Evolutionary conservation across 495 filamentous ascomycete species (phyloP).

Genomic region (Penicillium paxilli): DNA sequence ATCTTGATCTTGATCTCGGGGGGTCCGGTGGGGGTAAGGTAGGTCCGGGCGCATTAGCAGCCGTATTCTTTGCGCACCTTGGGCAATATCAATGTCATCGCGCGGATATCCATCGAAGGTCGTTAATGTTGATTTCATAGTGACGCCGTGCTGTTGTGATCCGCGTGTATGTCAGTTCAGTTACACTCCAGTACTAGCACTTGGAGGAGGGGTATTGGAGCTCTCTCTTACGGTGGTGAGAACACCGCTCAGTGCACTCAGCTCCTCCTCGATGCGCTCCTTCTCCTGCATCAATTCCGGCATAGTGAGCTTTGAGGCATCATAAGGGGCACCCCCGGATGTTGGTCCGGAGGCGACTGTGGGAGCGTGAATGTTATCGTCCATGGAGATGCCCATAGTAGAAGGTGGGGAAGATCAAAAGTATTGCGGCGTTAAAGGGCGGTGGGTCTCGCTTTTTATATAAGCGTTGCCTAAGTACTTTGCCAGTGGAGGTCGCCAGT

Average conservation of each 20-base stretch:
- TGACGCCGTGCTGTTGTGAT: constrained; percentile 92
- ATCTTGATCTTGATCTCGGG: too few species aligned
- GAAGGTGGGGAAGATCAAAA: constrained; percentile 16
- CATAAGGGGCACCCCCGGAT: constrained; percentile 53
- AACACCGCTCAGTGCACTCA: constrained; percentile 79
- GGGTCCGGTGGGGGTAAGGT: too few species aligned
- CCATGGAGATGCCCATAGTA: constrained; percentile 57
- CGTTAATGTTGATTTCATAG: constrained; percentile 85
- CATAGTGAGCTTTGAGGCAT: constrained; percentile 61
- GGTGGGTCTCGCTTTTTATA: constrained; percentile 24
- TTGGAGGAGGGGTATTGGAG: background rate
- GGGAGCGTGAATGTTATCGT: constrained; percentile 68
- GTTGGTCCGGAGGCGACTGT: constrained; percentile 74
- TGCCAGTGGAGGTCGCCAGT: too few species aligned
- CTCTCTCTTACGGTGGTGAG: constrained; percentile 76
- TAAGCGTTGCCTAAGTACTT: constrained; percentile 21
- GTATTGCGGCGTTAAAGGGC: constrained; percentile 7
- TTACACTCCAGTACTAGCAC: constrained; percentile 5
- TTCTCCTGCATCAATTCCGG: constrained; percentile 69
- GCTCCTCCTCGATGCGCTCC: constrained; percentile 78
- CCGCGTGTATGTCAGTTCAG: too few species aligned
- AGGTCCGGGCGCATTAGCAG: too few species aligned
- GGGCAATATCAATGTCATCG: constrained; percentile 91
- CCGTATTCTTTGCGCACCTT: constrained; percentile 60
- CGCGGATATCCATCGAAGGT: constrained; percentile 93